Evolutionary conservation across 768 basidiomycete genomes (phyloP), one percentile per base, ranked within the genome.

Genomic region (Amanita thiersii): DNA sequence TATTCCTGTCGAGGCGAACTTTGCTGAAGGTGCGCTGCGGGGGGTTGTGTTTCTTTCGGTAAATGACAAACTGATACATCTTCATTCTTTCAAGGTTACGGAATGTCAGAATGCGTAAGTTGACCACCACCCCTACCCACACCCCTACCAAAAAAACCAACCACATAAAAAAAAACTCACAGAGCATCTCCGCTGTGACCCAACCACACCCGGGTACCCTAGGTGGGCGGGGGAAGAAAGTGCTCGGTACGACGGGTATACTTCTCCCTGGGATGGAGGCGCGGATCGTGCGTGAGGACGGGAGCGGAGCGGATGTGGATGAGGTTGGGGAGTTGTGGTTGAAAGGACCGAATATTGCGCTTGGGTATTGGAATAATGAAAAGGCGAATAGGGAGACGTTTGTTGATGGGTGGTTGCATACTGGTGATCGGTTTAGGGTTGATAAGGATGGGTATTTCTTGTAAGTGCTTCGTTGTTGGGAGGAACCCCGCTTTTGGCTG

Each of bases 301-400:
- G 81, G 4, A 51, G 58, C 4, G 69, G 77, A 1, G 79, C 75
- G 0, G 66, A 58, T 2, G 43, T 66, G 12, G 66, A 74, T 47
- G 83, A 87, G 52, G 60, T 71, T 0, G 86, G 83, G 1, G 83
- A 89, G 48, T 59, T 88, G 3, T 77, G 72, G 62, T 51, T 87
- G 6, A 66, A 63, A 26, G 71, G 80, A 11, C 54, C 44, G 0
- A 81, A 75, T 46, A 55, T 86, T 20, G 72, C 75, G 0, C 53
- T 75, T 0, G 86, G 86, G 0, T 90, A 89, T 56, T 81, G 75
- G 75, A 74, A 77, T 33, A 81, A 88, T 53, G 70, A 75, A 37
- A 66, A 72, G 45, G 80, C 83, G 0, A 85, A 75, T 18, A 61
- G 62, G 37, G 75, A 76, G 50, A 79, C 84, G 1, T 89, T 88